These are phyloP conservation scores for Asclepias syriaca DNA, from an alignment of 257 asterid genomes.

Conservation along the genomic window DNA sequence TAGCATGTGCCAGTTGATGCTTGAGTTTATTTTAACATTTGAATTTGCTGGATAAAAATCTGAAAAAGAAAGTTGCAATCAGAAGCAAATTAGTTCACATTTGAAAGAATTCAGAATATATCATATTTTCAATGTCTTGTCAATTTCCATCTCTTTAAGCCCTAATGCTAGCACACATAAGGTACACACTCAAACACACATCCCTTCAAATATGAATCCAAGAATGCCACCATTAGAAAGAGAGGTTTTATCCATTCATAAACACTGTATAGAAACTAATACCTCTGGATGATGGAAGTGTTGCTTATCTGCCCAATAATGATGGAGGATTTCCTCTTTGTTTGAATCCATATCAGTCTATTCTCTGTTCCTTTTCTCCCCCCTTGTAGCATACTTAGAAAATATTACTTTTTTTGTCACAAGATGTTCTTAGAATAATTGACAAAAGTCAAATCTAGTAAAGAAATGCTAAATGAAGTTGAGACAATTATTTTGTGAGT, in stretches of 20 bases:
- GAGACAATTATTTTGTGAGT: not conserved
- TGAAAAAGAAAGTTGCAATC: not conserved
- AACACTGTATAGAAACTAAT: not conserved
- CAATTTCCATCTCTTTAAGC: not conserved
- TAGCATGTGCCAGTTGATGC: not conserved
- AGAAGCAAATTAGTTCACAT: not conserved
- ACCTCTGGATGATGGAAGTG: too few species aligned
- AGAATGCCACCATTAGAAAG: not conserved
- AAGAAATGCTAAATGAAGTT: not conserved
- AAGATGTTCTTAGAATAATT: not conserved
- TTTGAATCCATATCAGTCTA: too few species aligned
- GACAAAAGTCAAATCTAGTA: not conserved
- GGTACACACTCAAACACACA: not conserved
- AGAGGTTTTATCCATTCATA: not conserved
- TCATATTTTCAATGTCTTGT: not conserved
- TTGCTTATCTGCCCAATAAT: too few species aligned
- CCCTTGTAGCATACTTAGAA: not conserved
- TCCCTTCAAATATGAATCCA: not conserved
- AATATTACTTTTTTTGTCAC: not conserved
- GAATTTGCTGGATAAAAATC: not conserved
- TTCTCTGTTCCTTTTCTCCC: not conserved
- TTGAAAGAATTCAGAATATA: not conserved
- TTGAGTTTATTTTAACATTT: not conserved
- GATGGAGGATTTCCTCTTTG: too few species aligned
- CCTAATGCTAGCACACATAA: not conserved